phyloP scores from a whole-genome alignment of 805 yeast genomes.

The Sungouiella thailandica region DNA sequence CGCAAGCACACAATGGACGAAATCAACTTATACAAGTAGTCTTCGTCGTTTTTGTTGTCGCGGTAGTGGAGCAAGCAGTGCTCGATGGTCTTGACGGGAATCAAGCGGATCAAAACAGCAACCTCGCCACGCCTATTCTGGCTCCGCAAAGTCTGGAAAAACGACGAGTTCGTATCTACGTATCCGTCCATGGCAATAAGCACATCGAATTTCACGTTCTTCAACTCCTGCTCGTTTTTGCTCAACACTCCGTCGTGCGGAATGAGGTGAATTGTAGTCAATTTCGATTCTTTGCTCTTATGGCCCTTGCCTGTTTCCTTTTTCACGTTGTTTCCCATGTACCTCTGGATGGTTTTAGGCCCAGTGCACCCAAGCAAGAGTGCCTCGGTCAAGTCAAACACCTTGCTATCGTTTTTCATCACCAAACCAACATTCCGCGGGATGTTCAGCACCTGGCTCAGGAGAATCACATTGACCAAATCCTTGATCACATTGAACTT shows the following conservation, averaged over 20 bases:
- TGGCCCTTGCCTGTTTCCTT: slow-evolving; percentile 35
- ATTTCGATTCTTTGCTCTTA: slow-evolving; percentile 11
- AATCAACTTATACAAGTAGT: slow-evolving; percentile 59
- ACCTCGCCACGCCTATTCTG: slow-evolving; percentile 24
- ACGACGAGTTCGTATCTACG: slow-evolving; percentile 38
- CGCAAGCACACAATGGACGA: slow-evolving; percentile 80
- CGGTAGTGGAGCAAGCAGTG: slow-evolving; percentile 59
- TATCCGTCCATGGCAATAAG: slow-evolving; percentile 61
- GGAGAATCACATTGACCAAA: slow-evolving; percentile 51
- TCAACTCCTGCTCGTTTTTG: slow-evolving; percentile 17
- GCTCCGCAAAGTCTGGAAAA: slow-evolving; percentile 21
- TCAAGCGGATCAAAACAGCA: slow-evolving; percentile 62
- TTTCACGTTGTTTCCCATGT: slow-evolving; percentile 57
- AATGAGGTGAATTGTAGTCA: slow-evolving; percentile 34
- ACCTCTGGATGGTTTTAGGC: slow-evolving; percentile 47
- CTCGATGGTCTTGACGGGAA: slow-evolving; percentile 78
- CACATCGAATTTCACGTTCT: slow-evolving; percentile 44
- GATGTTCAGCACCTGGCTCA: slow-evolving; percentile 20
- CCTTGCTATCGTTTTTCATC: slow-evolving; percentile 60
- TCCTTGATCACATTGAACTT: slow-evolving; percentile 71
- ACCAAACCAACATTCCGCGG: slow-evolving; percentile 61
- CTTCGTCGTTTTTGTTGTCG: slow-evolving; percentile 20
- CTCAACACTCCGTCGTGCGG: slow-evolving; percentile 33
- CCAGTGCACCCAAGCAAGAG: slow-evolving; percentile 53
- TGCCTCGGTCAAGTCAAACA: slow-evolving; percentile 69